phyloP scores from a whole-genome alignment of 352 stramenopile genomes.

The Pythium dissimile region DNA sequence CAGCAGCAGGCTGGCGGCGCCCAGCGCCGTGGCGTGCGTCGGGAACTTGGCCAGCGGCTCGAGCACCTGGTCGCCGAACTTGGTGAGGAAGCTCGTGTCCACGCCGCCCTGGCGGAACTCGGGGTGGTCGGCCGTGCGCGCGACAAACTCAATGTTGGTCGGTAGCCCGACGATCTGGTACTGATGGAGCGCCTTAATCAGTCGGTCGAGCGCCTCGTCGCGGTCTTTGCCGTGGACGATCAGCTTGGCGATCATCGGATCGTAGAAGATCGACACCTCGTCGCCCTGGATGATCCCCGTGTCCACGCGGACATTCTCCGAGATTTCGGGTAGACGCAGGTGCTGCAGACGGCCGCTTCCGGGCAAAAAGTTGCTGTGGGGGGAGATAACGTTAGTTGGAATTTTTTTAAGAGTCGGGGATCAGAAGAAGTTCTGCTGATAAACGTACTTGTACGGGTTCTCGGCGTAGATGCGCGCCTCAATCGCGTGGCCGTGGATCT shows the following conservation, averaged over 20 bases:
- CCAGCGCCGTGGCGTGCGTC: slow-evolving; percentile 65
- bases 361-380: slow-evolving; percentile 84
- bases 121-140: slow-evolving; percentile 81
- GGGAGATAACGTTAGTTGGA: background rate
- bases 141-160: slow-evolving; percentile 95
- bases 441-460: slow-evolving; percentile 86
- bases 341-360: slow-evolving; percentile 86
- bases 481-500: slow-evolving; percentile 87
- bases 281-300: slow-evolving; percentile 88
- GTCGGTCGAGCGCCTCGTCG: slow-evolving; percentile 71
- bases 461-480: slow-evolving; percentile 95
- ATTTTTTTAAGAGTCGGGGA: no score
- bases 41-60: slow-evolving; percentile 49
- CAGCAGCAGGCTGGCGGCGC: slow-evolving; percentile 69
- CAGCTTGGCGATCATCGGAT: slow-evolving; percentile 94
- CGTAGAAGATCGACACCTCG: slow-evolving; percentile 92
- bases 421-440: background rate
- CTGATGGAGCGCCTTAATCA: slow-evolving; percentile 82
- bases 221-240: slow-evolving; percentile 89
- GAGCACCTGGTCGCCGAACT: slow-evolving; percentile 85
- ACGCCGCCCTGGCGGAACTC: slow-evolving; percentile 89
- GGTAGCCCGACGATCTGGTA: slow-evolving; percentile 93
- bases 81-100: slow-evolving; percentile 93
- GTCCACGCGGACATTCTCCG: slow-evolving; percentile 83
- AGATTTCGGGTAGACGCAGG: slow-evolving; percentile 66